Evolutionary conservation across 2,329 filamentous ascomycete genomes (phyloP).

Genomic region (Penicillium sp.): DNA sequence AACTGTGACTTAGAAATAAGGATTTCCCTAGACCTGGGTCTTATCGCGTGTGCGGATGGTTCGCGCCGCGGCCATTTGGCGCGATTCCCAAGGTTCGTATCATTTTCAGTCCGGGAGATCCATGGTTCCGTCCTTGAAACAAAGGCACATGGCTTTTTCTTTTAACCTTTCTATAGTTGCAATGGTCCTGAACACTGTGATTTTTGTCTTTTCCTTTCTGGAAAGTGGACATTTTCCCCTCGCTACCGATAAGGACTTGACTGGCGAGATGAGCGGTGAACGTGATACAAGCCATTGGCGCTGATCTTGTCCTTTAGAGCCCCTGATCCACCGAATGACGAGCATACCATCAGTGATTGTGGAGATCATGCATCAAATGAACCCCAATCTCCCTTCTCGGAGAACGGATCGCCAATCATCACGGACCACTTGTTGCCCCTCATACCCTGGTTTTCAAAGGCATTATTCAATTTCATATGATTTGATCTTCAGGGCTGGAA

Average conservation of each 20-base stretch:
- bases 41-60: conserved; percentile 10
- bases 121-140: conserved; percentile 6
- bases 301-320: conserved; percentile 24
- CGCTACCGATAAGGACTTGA: background rate
- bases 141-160: background rate
- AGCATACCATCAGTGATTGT: conserved; percentile 19
- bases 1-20: background rate
- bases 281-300: conserved; percentile 18
- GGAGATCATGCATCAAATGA: conserved; percentile 18
- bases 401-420: conserved; percentile 16
- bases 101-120: background rate
- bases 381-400: conserved; percentile 14
- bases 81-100: conserved; percentile 12
- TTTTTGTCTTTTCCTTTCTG: background rate
- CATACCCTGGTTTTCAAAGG: conserved; percentile 3
- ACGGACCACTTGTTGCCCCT: conserved; percentile 11
- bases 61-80: conserved; percentile 3
- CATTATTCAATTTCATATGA: background rate
- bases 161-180: background rate
- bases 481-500: background rate
- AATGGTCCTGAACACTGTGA: background rate
- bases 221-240: background rate
- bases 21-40: background rate
- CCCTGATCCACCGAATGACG: conserved; percentile 29
- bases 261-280: conserved; percentile 26